phyloP scores from a whole-genome alignment of 148 eudicot species.

The Camellia sinensis region DNA sequence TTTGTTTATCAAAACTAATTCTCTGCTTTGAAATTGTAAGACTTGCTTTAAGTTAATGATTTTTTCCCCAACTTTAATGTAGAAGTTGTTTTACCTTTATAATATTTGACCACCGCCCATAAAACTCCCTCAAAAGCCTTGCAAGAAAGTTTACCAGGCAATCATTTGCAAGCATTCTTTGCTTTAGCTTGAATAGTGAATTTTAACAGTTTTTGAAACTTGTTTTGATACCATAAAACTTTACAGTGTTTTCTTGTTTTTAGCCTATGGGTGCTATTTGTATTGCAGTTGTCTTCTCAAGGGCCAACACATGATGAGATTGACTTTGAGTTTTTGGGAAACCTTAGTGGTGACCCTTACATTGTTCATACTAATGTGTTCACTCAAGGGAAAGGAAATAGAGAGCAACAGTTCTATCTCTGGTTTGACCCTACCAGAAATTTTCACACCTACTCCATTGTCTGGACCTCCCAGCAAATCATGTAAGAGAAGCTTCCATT shows the following conservation, averaged over 20 bases:
- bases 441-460: conserved; percentile 52
- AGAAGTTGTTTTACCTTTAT: neutral
- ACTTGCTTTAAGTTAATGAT: no score
- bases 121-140: neutral
- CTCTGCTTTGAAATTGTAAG: no score
- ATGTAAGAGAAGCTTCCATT: conserved; percentile 26
- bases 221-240: neutral
- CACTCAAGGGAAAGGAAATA: conserved; percentile 48
- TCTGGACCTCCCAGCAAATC: conserved; percentile 43
- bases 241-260: neutral
- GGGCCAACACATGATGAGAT: conserved; percentile 48
- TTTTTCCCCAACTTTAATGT: no score
- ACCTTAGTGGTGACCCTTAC: conserved; percentile 48
- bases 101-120: no score
- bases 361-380: conserved; percentile 54
- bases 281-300: conserved; percentile 46
- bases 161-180: neutral
- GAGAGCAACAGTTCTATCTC: conserved; percentile 53
- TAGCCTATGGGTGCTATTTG: neutral
- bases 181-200: neutral
- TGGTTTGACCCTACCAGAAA: conserved; percentile 58
- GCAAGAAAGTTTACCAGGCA: neutral
- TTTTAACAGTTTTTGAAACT: neutral
- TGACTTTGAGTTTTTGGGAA: conserved; percentile 57
- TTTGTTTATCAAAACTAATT: no score